Percentiles rank a stretch among this genome's conserved stretches.
Conservation (phyloP, 495 filamentous ascomycete species). For the Sabuloglossum arenarium region DNA sequence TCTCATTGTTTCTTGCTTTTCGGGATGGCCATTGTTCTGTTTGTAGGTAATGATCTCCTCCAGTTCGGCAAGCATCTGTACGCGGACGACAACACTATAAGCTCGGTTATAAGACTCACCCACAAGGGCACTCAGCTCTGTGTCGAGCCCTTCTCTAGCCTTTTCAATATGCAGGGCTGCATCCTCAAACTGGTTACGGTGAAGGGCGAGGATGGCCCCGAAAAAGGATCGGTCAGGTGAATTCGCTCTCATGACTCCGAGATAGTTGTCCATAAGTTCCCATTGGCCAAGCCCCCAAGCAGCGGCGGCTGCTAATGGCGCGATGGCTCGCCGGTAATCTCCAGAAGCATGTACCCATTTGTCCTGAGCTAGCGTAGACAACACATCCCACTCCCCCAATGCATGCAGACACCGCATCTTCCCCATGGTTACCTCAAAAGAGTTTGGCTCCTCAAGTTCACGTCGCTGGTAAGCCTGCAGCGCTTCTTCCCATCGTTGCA, state of each 20-base stretch:
- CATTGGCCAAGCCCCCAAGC: constrained; percentile 96
- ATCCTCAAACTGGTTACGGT: constrained; percentile 86
- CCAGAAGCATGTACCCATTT: constrained; percentile 75
- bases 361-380: constrained; percentile 71
- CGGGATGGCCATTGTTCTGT: constrained; percentile 51
- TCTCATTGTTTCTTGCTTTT: constrained; percentile 79
- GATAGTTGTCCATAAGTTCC: constrained; percentile 93
- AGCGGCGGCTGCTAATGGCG: constrained; percentile 80
- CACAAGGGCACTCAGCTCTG: constrained; percentile 80
- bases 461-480: constrained; percentile 72
- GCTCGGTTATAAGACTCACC: constrained; percentile 93
- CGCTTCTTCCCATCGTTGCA: constrained; percentile 97
- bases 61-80: constrained; percentile 96
- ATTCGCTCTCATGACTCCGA: constrained; percentile 78
- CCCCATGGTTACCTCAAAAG: constrained; percentile 89
- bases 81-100: constrained; percentile 85
- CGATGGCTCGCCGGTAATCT: constrained; percentile 72
- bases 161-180: constrained; percentile 70
- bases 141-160: constrained; percentile 82
- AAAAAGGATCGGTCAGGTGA: constrained; percentile 95
- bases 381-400: constrained; percentile 86
- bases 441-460: constrained; percentile 38
- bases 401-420: constrained; percentile 98
- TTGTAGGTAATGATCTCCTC: constrained; percentile 98
- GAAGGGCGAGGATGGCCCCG: constrained; percentile 78